Evolutionary conservation across 129 eudicot genomes (phyloP).

Genomic region (Cynara cardunculus): DNA sequence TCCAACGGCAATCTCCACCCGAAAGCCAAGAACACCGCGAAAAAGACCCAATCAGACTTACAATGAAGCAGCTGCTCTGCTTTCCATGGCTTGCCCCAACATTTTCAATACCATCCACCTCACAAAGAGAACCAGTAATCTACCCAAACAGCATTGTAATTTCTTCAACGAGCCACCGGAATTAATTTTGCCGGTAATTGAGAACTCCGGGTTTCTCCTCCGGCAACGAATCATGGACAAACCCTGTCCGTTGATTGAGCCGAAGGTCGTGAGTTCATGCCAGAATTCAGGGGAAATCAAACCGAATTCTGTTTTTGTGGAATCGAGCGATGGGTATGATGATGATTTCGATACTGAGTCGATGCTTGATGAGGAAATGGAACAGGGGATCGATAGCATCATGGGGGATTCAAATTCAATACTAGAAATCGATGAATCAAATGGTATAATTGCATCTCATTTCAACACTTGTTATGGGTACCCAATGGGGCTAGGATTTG

Average conservation of each 20-base stretch:
- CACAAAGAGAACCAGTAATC: constrained; percentile 31
- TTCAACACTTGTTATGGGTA: constrained; percentile 46
- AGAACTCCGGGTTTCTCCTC: constrained; percentile 41
- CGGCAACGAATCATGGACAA: constrained; percentile 35
- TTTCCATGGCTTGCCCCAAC: constrained; percentile 83
- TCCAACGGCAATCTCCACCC: constrained; percentile 50
- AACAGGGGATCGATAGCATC: constrained; percentile 80
- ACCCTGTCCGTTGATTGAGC: constrained; percentile 33
- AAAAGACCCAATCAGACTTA: constrained; percentile 91
- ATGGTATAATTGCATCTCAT: not conserved
- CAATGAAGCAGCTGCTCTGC: constrained; percentile 88
- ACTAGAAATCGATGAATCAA: constrained; percentile 12
- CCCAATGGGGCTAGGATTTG: constrained; percentile 76
- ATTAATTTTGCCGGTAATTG: constrained; percentile 45
- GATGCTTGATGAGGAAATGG: constrained; percentile 77
- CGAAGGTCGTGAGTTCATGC: constrained; percentile 10
- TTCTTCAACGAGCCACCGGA: constrained; percentile 52
- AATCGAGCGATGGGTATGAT: constrained; percentile 28
- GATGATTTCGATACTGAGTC: constrained; percentile 86
- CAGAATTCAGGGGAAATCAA: constrained; percentile 5
- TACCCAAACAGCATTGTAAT: constrained; percentile 26
- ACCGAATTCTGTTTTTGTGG: constrained; percentile 22
- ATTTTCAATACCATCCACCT: constrained; percentile 64
- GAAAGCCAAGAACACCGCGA: constrained; percentile 86
- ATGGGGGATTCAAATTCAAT: constrained; percentile 58